Evolutionary conservation across 331 rosid species (phyloP).

Genomic region (Telfairia occidentalis): DNA sequence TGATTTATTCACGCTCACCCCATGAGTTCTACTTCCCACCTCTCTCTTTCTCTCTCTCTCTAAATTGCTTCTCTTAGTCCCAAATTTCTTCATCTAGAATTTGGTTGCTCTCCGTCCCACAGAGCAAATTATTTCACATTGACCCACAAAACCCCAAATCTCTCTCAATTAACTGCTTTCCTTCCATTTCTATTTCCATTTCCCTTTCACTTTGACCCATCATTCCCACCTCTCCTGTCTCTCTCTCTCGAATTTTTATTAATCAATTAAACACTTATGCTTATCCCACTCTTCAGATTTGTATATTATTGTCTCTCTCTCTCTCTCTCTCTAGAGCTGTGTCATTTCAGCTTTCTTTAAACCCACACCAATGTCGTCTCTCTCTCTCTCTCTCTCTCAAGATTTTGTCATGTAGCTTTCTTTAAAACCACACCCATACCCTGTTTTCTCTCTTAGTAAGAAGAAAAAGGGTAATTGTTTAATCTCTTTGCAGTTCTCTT

Average conservation of each 20-base stretch:
- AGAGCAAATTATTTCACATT: not conserved
- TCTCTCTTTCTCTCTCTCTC: not conserved
- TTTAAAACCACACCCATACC: constrained; percentile 6
- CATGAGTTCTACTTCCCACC: constrained; percentile 6
- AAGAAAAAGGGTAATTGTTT: not conserved
- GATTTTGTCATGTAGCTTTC: constrained; percentile 7
- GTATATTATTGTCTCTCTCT: not conserved
- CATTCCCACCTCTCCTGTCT: not conserved
- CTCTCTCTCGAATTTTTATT: too few relatives aligned
- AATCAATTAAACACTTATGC: not conserved
- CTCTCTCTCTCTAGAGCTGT: not conserved
- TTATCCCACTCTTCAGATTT: not conserved
- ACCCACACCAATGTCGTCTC: not conserved
- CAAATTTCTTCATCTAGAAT: not conserved
- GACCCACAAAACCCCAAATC: not conserved
- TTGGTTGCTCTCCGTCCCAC: not conserved
- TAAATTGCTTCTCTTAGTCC: not conserved
- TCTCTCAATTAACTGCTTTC: too few relatives aligned
- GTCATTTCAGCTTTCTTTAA: constrained; percentile 4
- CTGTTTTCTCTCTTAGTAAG: not conserved
- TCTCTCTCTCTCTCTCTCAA: not conserved
- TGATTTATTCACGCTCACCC: not conserved
- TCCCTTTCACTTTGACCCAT: constrained; percentile 10
- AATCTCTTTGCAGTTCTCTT: not conserved
- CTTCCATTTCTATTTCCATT: too few relatives aligned